Conservation (phyloP, 495 filamentous ascomycete species). For the Haplographium delicatum region DNA sequence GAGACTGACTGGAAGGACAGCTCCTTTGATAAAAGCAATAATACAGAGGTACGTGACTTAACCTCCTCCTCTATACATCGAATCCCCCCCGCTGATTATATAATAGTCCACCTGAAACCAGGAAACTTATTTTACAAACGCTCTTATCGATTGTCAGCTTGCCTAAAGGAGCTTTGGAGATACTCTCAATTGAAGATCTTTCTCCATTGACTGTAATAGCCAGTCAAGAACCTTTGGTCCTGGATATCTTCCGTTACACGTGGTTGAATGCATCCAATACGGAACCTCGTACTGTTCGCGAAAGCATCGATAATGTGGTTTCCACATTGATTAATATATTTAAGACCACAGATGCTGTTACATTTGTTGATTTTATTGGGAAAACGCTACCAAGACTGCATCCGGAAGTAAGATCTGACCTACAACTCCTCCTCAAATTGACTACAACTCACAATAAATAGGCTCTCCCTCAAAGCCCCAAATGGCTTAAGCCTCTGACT, state of each 20-base stretch:
- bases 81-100: constrained; percentile 20
- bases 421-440: constrained; percentile 25
- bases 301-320: constrained; percentile 41
- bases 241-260: constrained; percentile 46
- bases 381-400: constrained; percentile 37
- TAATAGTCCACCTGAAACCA: constrained; percentile 45
- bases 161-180: constrained; percentile 38
- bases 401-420: constrained; percentile 31
- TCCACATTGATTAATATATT: constrained; percentile 40
- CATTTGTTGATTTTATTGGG: constrained; percentile 42
- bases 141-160: constrained; percentile 43
- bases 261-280: constrained; percentile 37
- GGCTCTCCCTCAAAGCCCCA: constrained; percentile 24
- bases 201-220: constrained; percentile 47
- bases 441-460: constrained; percentile 17
- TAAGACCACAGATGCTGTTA: constrained; percentile 45
- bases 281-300: neutral
- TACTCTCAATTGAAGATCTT: constrained; percentile 42
- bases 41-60: constrained; percentile 41
- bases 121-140: constrained; percentile 46
- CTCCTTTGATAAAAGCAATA: constrained; percentile 42
- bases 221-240: constrained; percentile 42
- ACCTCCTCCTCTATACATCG: neutral
- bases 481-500: constrained; percentile 39
- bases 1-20: constrained; percentile 44